These are phyloP conservation scores for Collybia nuda DNA, from an alignment of 768 basidiomycete genomes.

Conservation along the genomic window DNA sequence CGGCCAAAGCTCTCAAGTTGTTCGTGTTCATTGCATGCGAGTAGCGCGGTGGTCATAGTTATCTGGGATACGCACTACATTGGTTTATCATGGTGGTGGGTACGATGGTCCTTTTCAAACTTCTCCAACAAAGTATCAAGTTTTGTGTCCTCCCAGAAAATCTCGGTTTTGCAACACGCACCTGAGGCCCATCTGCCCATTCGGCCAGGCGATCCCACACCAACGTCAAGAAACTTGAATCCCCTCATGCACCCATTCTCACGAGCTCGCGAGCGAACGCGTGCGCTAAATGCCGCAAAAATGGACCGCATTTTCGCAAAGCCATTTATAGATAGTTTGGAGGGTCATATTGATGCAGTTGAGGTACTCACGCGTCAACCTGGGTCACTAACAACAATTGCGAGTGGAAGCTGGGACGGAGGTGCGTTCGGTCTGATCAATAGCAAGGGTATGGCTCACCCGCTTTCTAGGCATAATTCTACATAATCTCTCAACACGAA, in stretches of 20 bases:
- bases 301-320: constrained; percentile 98
- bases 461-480: constrained; percentile 69
- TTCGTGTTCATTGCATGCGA: too few relatives aligned
- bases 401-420: constrained; percentile 96
- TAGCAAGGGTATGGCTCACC: background rate
- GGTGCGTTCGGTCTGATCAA: constrained; percentile 48
- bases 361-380: constrained; percentile 78
- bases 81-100: too few relatives aligned
- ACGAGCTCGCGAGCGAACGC: constrained; percentile 86
- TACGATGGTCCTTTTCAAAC: too few relatives aligned
- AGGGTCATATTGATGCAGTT: constrained; percentile 95
- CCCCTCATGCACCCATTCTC: constrained; percentile 96
- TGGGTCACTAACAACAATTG: constrained; percentile 72
- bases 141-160: constrained; percentile 56
- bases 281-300: constrained; percentile 94
- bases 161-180: constrained; percentile 83
- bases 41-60: too few relatives aligned
- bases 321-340: constrained; percentile 86
- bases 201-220: constrained; percentile 81
- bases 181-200: constrained; percentile 71
- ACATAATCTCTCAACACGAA: constrained; percentile 70
- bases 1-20: too few relatives aligned
- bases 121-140: too few relatives aligned
- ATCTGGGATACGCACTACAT: too few relatives aligned
- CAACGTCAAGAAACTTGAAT: constrained; percentile 88